Evolutionary conservation across 2,329 filamentous ascomycete genomes (phyloP), one percentile per base, ranked within the genome.

Genomic region (Calonectria montana): DNA sequence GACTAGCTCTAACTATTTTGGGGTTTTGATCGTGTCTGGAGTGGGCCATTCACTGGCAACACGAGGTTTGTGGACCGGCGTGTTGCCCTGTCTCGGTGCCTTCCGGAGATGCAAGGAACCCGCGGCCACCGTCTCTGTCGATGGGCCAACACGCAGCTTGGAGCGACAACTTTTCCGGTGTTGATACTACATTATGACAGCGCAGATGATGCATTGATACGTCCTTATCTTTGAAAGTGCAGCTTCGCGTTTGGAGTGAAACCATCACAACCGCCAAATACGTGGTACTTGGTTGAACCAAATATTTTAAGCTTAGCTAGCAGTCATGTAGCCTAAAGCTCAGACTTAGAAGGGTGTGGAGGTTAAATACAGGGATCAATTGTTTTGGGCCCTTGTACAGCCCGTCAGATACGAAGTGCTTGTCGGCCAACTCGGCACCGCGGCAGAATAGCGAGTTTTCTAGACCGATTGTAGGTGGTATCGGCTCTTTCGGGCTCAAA

Each of bases 51-150:
- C 18, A n/a, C 18, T 57, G 31, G 21, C n/a, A 59, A 59, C 53
- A 59, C 53, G 53, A 59, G 53, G 12, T 59, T 59, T 59, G 53
- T 59, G 53, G 53, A 59, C 39, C 53, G 25, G 13, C 31, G 16
- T 13, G 13, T 23, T 25, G 53, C 53, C 53, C 53, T 39, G 35
- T 23, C 35, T 39, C 53, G 53, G 53, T 21, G 53, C 53, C 53
- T 57, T 35, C 53, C 53, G 31, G 37, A n/a, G 13, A 59, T 59
- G 53, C 35, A 59, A 59, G 53, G 53, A 59, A 59, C 53, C 53
- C 53, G 53, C 53, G 53, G 53, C 53, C 21, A 59, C 53, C 53
- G 53, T 21, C 10, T 21, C 12, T 45, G n/a, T 35, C 8, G 48
- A 39, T 9, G 5, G 21, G 1, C 31, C 31, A 18, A 37, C 53